Percentiles rank a stretch among this genome's conserved stretches.
These are phyloP conservation scores for Uronychia setigera DNA, from an alignment of 73 alveolate genomes.

Conservation along the genomic window DNA sequence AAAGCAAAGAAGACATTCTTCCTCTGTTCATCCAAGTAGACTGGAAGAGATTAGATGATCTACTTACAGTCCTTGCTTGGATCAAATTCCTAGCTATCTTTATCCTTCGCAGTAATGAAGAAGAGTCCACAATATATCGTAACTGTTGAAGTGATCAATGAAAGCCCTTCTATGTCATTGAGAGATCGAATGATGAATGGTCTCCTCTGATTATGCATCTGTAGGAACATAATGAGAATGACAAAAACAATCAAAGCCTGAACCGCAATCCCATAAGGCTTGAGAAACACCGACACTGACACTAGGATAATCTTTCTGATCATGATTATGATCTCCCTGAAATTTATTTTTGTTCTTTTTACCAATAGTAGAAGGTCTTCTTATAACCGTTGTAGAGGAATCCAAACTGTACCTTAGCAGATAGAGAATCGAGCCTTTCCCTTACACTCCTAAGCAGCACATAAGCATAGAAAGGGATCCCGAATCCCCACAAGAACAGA, in stretches of 20 bases:
- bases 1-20: constrained; percentile 23
- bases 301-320: not conserved
- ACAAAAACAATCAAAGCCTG: constrained; percentile 56
- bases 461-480: constrained; percentile 21
- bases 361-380: constrained; percentile 26
- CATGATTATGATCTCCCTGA: constrained; percentile 24
- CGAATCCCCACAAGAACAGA: constrained; percentile 29
- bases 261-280: constrained; percentile 56
- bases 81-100: constrained; percentile 33
- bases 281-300: constrained; percentile 44
- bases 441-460: not conserved
- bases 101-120: constrained; percentile 60
- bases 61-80: constrained; percentile 35
- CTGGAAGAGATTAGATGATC: not conserved
- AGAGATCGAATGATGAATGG: constrained; percentile 56
- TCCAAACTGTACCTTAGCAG: constrained; percentile 18
- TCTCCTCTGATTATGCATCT: constrained; percentile 48
- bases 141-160: constrained; percentile 33
- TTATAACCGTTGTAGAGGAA: constrained; percentile 46
- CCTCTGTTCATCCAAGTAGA: constrained; percentile 9
- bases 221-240: constrained; percentile 42
- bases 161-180: constrained; percentile 55
- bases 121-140: constrained; percentile 76
- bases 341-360: constrained; percentile 10
- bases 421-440: not conserved